Base-by-base conservation (phyloP, 2,329 filamentous ascomycete species). In the Leptographium lundbergii region DNA sequence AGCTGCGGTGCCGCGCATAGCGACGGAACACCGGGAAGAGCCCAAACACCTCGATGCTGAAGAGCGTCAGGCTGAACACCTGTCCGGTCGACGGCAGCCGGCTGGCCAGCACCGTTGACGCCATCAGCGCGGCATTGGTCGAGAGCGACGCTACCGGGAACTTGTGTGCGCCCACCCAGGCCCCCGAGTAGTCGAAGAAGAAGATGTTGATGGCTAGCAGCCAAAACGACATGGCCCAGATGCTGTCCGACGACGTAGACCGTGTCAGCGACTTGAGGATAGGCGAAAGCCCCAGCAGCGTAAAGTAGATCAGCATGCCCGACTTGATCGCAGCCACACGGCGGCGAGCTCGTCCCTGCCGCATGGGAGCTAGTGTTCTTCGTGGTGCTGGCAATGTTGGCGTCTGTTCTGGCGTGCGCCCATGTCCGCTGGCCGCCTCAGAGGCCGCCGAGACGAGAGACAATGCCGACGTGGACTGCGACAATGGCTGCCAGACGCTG, bases 1-100 rank as follows among this genome's bases (percentile, higher is more conserved):
- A 94, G 61, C 86, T 91, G 45, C 88, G 81, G 69, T 92, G 87
- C 19, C 89, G 82, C 11, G 95, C 81, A 68, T 96, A 89, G 6
- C 91, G 82, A n/a, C 94, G 79, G 68, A 97, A 97, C 5, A 99
- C 91, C n/a, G 94, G 94, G 65, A 97, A 97, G 9, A 99, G 79
- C 0, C 92, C 94, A 71, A 97, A 99, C 1, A 99, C 90, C 70
- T 99, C 90, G 66, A 99, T 97, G 62, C 87, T 91, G 79, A 99
- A 97, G 6, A 99, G 81, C 0, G 92, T 96, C 34, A 99, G 77
- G 63, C 87, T 92, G 69, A 99, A 99, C 0, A 99, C 94, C 70
- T 96, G 89, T 0, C 90, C 91, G 0, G 94, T 97, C 19, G 86
- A 90, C 7, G 89, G 89, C 13, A 99, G 79, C 0, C 91, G 86